A percentile compares a stretch with the other conserved stretches of the same genome.
Evolutionary conservation across 1,284 basidiomycete species (phyloP).

Genomic region (Puccinia hordei): DNA sequence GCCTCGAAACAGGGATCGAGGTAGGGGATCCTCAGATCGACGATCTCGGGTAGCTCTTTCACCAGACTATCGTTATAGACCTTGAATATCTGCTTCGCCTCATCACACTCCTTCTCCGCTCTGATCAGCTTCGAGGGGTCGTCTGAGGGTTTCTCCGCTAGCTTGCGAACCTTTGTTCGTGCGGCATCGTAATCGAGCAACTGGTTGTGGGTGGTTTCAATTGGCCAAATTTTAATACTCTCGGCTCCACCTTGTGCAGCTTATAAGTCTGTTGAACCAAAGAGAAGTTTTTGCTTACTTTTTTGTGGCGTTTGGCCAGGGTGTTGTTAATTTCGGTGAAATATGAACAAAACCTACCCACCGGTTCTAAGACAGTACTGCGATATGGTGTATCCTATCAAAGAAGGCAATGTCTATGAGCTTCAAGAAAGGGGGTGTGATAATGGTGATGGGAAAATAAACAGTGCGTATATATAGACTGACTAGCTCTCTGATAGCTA

Average conservation of each 20-base stretch:
- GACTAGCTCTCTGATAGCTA: constrained; percentile 81
- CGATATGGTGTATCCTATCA: constrained; percentile 85
- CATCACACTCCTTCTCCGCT: constrained; percentile 93
- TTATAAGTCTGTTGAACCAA: not conserved
- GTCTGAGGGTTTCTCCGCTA: constrained; percentile 88
- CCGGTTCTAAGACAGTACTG: constrained; percentile 88
- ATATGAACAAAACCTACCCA: constrained; percentile 90
- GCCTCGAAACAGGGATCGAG: constrained; percentile 98
- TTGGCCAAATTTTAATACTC: not conserved
- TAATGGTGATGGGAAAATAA: constrained; percentile 1
- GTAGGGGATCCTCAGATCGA: constrained; percentile 93
- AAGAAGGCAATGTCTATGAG: not conserved
- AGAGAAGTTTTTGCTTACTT: constrained; percentile 65
- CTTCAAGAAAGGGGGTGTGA: constrained; percentile 42
- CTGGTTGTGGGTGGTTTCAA: constrained; percentile 61
- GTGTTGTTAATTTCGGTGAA: constrained; percentile 93
- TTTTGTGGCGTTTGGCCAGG: constrained; percentile 92
- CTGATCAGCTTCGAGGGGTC: constrained; percentile 83
- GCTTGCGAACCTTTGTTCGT: constrained; percentile 81
- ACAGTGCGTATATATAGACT: constrained; percentile 55
- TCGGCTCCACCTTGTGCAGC: not conserved
- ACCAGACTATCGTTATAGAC: constrained; percentile 89
- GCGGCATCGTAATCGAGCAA: constrained; percentile 93
- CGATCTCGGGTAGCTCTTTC: constrained; percentile 82
- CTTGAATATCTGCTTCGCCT: constrained; percentile 89